Conservation (phyloP, 805 yeast species). For the Maudiozyma saulgeensis region DNA sequence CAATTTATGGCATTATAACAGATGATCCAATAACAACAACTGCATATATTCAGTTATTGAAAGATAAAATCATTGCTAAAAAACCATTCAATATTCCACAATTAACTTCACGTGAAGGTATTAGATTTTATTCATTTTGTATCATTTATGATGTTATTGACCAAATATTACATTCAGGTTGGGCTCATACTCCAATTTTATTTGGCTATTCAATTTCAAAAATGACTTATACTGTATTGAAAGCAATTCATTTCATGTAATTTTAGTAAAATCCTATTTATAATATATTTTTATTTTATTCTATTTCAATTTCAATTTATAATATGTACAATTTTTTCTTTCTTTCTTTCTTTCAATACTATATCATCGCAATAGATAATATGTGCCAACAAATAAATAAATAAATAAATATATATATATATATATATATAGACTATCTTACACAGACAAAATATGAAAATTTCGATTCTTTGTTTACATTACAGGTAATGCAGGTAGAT, state of each 20-base stretch:
- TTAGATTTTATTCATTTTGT: conserved; percentile 18
- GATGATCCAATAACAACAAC: conserved; percentile 23
- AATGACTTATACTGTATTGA: conserved; percentile 12
- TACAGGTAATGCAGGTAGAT: conserved; percentile 3
- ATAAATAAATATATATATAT: neutral
- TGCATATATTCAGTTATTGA: conserved; percentile 2
- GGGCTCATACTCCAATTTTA: conserved; percentile 19
- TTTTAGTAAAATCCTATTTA: too few relatives aligned
- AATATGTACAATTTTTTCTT: neutral
- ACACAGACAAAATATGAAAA: neutral
- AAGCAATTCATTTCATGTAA: conserved; percentile 8
- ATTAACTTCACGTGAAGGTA: conserved; percentile 14
- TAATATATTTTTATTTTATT: neutral
- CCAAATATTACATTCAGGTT: conserved; percentile 14
- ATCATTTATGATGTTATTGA: conserved; percentile 13
- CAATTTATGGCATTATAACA: conserved; percentile 26
- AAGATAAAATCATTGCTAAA: neutral
- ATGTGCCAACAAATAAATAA: neutral
- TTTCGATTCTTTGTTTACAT: neutral
- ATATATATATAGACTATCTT: neutral
- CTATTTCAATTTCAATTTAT: neutral
- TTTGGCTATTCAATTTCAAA: conserved; percentile 19
- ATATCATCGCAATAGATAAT: too few relatives aligned
- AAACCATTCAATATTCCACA: conserved; percentile 8
- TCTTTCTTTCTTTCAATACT: too few relatives aligned